Base-by-base conservation (phyloP, 1,284 basidiomycete genomes). In the Anthracocystis walkeri region DNA sequence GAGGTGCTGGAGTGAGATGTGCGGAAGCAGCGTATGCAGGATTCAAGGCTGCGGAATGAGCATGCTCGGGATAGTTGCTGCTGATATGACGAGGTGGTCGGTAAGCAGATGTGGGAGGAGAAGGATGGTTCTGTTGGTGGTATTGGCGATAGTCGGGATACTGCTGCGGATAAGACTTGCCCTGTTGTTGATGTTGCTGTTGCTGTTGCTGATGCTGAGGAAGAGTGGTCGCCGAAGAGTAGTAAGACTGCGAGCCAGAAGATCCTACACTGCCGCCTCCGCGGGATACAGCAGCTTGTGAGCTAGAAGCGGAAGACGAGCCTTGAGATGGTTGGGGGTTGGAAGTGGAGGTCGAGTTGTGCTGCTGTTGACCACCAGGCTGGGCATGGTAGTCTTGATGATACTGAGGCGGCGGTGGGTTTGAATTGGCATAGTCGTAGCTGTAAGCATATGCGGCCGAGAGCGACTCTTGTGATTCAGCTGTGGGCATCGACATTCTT, bases 221-320 rank as follows among this genome's bases (percentile, higher is more conserved):
- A 41, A 54, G 58, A 51, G 64, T 33, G 23, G 59, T 62, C 4
- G 65, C 52, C 5, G 67, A 63, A 6, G 65, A 70, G 42, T 72
- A 72, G 62, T 68, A 76, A 4, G 65, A 68, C 29, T 72, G 68
- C 1, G 68, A 68, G 27, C 73, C 73, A 20, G 74, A 72, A 6
- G 74, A 76, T 23, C 62, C 69, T 31, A 66, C 65, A 44, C 74
- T 76, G 27, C 62, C 74, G 40, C 58, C 65, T 23, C 33, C 45
- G n/a, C 68, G 55, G 2, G 68, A 65, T 3, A 76, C 59, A 18
- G 40, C 45, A n/a, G 60, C 21, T 18, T 59, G 27, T n/a, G 59
- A 61, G 38, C 44, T 42, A 11, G 71, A 74, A 20, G 65, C 49
- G 0, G 71, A 69, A 4, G 55, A 46, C 2, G 65, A 52, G 56